Evolutionary conservation across 2,329 filamentous ascomycete species (phyloP).

Genomic region (Mariannaea elegans): DNA sequence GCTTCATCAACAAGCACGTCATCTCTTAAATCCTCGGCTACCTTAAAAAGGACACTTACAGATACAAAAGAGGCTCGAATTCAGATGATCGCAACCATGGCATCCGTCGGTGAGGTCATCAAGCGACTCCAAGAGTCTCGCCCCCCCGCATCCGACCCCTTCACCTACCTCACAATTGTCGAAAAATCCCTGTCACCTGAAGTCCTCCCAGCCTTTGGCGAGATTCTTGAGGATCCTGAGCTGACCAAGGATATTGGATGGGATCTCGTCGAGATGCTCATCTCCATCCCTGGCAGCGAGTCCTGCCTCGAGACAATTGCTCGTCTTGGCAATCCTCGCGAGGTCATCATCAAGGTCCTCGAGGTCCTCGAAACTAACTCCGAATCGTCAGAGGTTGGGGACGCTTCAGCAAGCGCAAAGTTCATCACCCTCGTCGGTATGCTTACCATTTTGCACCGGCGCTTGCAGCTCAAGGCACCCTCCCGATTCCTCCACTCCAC

Average conservation of each 20-base stretch:
- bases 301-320: constrained; percentile 78
- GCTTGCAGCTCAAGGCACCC: constrained; percentile 80
- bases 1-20: neutral
- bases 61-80: neutral
- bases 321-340: constrained; percentile 79
- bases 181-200: constrained; percentile 76
- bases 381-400: constrained; percentile 50
- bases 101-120: constrained; percentile 51
- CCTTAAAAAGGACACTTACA: neutral
- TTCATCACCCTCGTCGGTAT: constrained; percentile 77
- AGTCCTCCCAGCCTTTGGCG: constrained; percentile 72
- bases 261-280: constrained; percentile 81
- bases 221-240: constrained; percentile 72
- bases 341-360: constrained; percentile 83
- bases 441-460: constrained; percentile 75
- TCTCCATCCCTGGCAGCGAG: constrained; percentile 73
- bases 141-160: constrained; percentile 67
- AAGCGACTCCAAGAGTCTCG: constrained; percentile 58
- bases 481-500: constrained; percentile 81
- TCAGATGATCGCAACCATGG: constrained; percentile 33
- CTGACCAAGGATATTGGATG: constrained; percentile 82
- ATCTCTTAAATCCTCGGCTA: neutral
- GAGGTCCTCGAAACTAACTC: constrained; percentile 69
- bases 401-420: constrained; percentile 52
- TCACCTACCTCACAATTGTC: constrained; percentile 82